Conservation (phyloP, 1,284 basidiomycete species). For the Ganoderma lucidum region DNA sequence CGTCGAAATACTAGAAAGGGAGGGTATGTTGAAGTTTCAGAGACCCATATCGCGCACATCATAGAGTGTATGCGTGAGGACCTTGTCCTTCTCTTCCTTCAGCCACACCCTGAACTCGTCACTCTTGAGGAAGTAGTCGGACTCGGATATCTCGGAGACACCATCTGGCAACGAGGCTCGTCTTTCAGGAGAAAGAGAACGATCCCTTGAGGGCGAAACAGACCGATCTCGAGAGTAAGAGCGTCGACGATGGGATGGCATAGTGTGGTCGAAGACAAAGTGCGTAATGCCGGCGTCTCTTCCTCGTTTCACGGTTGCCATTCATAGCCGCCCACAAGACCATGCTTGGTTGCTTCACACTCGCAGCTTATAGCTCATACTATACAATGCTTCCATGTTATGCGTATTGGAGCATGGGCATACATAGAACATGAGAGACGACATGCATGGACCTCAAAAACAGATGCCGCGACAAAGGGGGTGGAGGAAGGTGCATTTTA, state of each 20-base stretch:
- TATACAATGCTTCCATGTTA: slow-evolving; percentile 40
- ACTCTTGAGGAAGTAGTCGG: slow-evolving; percentile 81
- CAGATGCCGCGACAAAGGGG: slow-evolving; percentile 25
- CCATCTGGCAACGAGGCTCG: slow-evolving; percentile 56
- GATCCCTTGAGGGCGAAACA: slow-evolving; percentile 35
- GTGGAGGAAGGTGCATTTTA: slow-evolving; percentile 47
- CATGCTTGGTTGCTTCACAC: neutral
- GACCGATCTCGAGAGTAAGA: slow-evolving; percentile 37
- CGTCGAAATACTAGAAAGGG: slow-evolving; percentile 71
- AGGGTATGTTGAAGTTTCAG: slow-evolving; percentile 5
- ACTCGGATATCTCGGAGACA: slow-evolving; percentile 66
- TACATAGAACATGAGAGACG: slow-evolving; percentile 39
- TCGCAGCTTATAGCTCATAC: slow-evolving; percentile 9
- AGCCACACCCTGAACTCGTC: slow-evolving; percentile 82
- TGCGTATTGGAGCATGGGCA: slow-evolving; percentile 43
- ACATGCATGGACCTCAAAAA: slow-evolving; percentile 41
- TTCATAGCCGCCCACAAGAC: neutral
- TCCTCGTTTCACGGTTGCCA: neutral
- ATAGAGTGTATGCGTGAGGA: slow-evolving; percentile 40
- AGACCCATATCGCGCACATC: too few relatives aligned
- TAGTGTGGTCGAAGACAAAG: slow-evolving; percentile 16
- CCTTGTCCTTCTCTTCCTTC: slow-evolving; percentile 80
- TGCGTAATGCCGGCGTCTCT: neutral
- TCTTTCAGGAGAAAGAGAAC: slow-evolving; percentile 52
- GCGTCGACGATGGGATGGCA: slow-evolving; percentile 39